Evolutionary conservation across 2,329 filamentous ascomycete genomes (phyloP).

Genomic region (Aspergillus neoniger): DNA sequence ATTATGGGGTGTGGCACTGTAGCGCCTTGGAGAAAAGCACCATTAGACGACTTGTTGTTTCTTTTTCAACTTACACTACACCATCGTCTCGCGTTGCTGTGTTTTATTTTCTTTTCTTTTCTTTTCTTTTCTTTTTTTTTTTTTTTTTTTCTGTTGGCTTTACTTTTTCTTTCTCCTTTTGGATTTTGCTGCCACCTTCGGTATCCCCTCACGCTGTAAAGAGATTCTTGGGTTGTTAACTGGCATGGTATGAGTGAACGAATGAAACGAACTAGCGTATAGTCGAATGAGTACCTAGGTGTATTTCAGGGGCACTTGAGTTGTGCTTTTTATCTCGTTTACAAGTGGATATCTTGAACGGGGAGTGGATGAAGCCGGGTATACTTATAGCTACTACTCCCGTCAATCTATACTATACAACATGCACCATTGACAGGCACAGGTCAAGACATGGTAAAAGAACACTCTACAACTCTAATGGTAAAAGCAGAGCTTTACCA

Average conservation of each 20-base stretch:
- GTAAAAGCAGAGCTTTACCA: too few relatives aligned
- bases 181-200: background rate
- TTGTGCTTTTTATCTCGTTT: background rate
- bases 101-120: background rate
- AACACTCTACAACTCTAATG: too few relatives aligned
- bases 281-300: background rate
- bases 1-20: constrained; percentile 48
- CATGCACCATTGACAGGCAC: too few relatives aligned
- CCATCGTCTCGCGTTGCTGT: background rate
- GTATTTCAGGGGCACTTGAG: background rate
- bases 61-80: constrained; percentile 3
- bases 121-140: constrained; percentile 3
- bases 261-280: constrained; percentile 26
- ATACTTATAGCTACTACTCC: background rate
- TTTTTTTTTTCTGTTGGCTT: constrained; percentile 13
- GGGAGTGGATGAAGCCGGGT: background rate
- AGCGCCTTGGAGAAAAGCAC: constrained; percentile 16
- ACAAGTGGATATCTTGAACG: background rate
- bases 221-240: constrained; percentile 15
- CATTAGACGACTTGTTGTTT: constrained; percentile 7
- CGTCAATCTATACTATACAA: background rate
- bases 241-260: constrained; percentile 35
- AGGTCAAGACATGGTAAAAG: too few relatives aligned
- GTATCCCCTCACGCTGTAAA: constrained; percentile 12
- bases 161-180: constrained; percentile 7